phyloP scores from a whole-genome alignment of 345 rosid genomes.

The Linum usitatissimum region DNA sequence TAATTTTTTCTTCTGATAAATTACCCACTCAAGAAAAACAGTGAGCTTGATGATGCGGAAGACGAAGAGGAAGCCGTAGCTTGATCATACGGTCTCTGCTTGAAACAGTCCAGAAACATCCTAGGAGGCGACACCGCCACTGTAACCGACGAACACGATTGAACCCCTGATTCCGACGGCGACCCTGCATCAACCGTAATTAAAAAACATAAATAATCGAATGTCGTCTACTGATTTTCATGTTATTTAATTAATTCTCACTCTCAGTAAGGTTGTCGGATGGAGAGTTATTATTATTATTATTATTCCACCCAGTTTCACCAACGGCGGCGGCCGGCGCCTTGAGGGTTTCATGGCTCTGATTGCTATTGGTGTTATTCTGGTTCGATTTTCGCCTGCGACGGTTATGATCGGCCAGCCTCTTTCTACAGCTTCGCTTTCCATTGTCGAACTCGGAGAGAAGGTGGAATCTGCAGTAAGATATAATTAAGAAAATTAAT shows the following conservation, averaged over 20 bases:
- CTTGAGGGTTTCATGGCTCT: constrained; percentile 17
- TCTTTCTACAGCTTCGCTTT: constrained; percentile 89
- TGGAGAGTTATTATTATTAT: constrained; percentile 20
- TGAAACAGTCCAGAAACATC: constrained; percentile 70
- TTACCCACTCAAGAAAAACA: constrained; percentile 58
- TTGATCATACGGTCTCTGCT: constrained; percentile 41
- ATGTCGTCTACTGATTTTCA: no score
- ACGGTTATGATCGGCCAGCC: constrained; percentile 95
- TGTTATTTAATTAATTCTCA: not conserved
- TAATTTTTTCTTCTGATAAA: not conserved
- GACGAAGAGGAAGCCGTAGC: constrained; percentile 33
- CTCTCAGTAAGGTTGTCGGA: constrained; percentile 25
- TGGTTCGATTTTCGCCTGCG: constrained; percentile 75
- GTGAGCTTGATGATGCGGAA: constrained; percentile 56
- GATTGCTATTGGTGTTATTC: constrained; percentile 29
- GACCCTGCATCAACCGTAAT: constrained; percentile 31
- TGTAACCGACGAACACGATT: constrained; percentile 49
- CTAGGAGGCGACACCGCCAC: constrained; percentile 54
- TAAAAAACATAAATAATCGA: not conserved
- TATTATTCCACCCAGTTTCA: not conserved
- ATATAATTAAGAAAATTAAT: no score
- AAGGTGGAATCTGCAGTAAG: constrained; percentile 66
- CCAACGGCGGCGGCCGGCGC: not conserved
- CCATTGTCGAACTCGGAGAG: constrained; percentile 93
- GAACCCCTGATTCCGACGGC: constrained; percentile 43